Percentiles rank a stretch among this genome's conserved stretches.
Conservation (phyloP, 2,329 filamentous ascomycete species). For the Diaporthe sp. region DNA sequence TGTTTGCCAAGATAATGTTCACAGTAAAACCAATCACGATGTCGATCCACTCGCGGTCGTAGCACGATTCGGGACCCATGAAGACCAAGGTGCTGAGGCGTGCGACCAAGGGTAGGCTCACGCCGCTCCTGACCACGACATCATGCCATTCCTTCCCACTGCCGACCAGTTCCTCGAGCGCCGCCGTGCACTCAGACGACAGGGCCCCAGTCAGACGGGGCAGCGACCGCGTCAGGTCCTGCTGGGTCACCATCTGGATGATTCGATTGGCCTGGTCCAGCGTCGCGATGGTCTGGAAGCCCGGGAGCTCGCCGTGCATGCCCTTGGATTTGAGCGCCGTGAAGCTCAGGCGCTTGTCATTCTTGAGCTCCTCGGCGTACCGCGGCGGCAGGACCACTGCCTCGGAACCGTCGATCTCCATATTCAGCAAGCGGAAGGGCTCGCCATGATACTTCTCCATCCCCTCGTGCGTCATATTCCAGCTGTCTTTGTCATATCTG, state of each 20-base stretch:
- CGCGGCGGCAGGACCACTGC: constrained; percentile 3
- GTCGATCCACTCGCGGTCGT: constrained; percentile 53
- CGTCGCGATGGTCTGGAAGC: neutral
- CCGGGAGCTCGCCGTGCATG: neutral
- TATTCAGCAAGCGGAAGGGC: neutral
- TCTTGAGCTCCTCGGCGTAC: constrained; percentile 22
- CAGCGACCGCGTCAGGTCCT: constrained; percentile 22
- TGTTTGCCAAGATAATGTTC: neutral
- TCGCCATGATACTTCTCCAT: neutral
- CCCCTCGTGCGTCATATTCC: neutral
- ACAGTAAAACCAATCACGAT: neutral
- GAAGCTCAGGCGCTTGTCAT: constrained; percentile 22
- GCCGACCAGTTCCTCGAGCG: neutral
- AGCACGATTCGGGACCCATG: constrained; percentile 41
- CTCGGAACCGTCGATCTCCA: neutral
- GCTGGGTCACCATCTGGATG: constrained; percentile 6
- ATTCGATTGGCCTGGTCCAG: constrained; percentile 16
- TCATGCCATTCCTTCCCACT: constrained; percentile 1
- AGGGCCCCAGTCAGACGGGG: constrained; percentile 14
- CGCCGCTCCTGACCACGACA: neutral
- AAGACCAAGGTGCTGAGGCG: constrained; percentile 30
- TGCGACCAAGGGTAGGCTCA: neutral
- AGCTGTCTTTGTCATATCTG: constrained; percentile 23
- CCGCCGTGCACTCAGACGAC: constrained; percentile 20
- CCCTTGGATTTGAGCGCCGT: neutral